Base-by-base conservation (phyloP, 345 rosid genomes). In the Gossypium stocksii region DNA sequence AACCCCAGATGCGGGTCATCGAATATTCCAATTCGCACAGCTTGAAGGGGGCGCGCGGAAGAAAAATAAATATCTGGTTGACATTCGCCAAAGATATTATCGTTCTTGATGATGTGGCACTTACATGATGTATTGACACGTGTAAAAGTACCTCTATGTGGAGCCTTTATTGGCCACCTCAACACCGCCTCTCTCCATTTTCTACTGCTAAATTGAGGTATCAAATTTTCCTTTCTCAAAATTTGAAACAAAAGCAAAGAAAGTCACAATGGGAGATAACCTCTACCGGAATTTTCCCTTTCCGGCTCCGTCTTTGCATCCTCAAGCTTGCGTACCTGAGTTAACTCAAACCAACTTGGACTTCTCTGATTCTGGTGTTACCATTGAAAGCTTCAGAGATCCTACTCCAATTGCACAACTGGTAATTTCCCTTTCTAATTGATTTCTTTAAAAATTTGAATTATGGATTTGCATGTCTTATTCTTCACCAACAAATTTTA, bases 71-170 rank as follows among this genome's bases (percentile, higher is more conserved):
- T 83, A 82, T 87, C 88, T 78, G 82, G 85, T 52, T 77, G 85
- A 82, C 83, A 82, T 77, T 71, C 66, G 52, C 77, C 22, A 1
- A 52, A 87, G 90, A 90, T 87, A 86, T 88, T 87, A 81, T 81
- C 80, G 19, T 15, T 11, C 0, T 0, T 9, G 80, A 22, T 81
- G 87, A 86, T 83, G 88, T 85, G 91, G 80, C 86, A 80, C 7
- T 9, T 49, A 66, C 8, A 2, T 14, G 34, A 6, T 15, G 9
- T 45, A 66, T 16, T 56, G 80, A 75, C 89, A 87, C 89, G 83
- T 87, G 91, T 83, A 82, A 90, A 90, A 88, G 91, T 77, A 89
- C 70, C 72, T 84, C 91, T 85, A 86, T 81, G 86, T 87, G 90
- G 89, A 81, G 79, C 75, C 73, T 79, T 78, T 70, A 72, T 74